Base-by-base conservation (phyloP, 139 green algal genomes). In the Tetratostichococcus sp. region DNA sequence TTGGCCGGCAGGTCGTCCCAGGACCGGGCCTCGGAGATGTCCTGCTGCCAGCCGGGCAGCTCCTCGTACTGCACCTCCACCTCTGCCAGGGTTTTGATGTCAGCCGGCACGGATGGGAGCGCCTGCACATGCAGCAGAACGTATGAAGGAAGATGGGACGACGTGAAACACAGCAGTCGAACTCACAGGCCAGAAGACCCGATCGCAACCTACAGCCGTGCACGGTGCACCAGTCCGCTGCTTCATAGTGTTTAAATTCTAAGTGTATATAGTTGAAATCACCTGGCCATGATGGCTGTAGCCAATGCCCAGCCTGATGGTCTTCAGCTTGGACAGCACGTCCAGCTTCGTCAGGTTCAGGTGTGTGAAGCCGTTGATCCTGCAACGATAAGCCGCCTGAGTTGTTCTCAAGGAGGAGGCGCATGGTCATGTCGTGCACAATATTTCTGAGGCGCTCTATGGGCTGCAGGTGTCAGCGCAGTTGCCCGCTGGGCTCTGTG, bases 311-410 rank as follows among this genome's bases (percentile, higher is more conserved):
- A 98, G 84, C 87, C 96, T 91, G 84, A 99, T 96, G 74, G 97
- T 92, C 0, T 85, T 67, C 17, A 97, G 83, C 0, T 84, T 82
- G 30, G 77, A 89, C 25, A 99, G 83, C 72, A 98, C 94, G 67
- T 99, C 96, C 67, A 99, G 90, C 90, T 99, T 99, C 67, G 96
- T 99, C 6, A 99, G 84, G 92, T 99, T 99, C 31, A 99, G 79
- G 79, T 96, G 88, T 0, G 92, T 98, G 71, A 99, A 85, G 31
- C 96, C 96, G 79, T 99, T 99, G 84, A 99, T 95, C 62, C 83
- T 89, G 87, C 76, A 85, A 4, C 77, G 26, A 28, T 76, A n/a
- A n/a, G n/a, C n/a, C n/a, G n/a, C n/a, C n/a, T n/a, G n/a, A n/a
- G n/a, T n/a, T n/a, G n/a, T n/a, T n/a, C n/a, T n/a, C 39, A 50